Base-by-base conservation (phyloP, 352 stramenopile genomes). In the Thraustochytrium sp. region DNA sequence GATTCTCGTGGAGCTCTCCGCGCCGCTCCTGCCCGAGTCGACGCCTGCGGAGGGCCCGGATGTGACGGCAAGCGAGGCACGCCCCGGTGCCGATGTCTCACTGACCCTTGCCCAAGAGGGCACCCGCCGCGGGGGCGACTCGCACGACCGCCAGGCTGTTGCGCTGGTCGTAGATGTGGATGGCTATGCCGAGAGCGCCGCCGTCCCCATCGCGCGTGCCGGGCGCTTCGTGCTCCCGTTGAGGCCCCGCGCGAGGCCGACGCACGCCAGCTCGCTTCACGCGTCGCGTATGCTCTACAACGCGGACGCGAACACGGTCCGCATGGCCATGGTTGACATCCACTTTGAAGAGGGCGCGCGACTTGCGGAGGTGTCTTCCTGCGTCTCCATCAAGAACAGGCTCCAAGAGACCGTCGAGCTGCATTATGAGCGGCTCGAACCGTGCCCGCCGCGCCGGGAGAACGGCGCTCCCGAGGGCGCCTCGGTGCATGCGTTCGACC, bases 311-410 rank as follows among this genome's bases (percentile, higher is more conserved):
- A n/a, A n/a, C n/a, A n/a, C n/a, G n/a, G n/a, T n/a, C n/a, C n/a
- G n/a, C n/a, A 51, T 75, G 23, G 62, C 11, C 4, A 53, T 82
- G 37, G 11, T 56, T 21, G 56, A 82, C 42, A 38, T 82, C 13
- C 49, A 82, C 36, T 82, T 82, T 76, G 51, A 82, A 34, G 74
- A 82, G 54, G 74, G 74, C 23, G 46, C 18, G 23, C 78, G 78
- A 37, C 37, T 73, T 54, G 42, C 31, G 11, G n/a, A 40, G 23
- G 34, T 82, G 29, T 46, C 74, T 13, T 82, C 74, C 4, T 68
- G 51, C 26, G 74, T 51, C 9, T 9, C 9, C 21, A 16, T 82
- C 11, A 82, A 82, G 36, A 82, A 82, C 46, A 21, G 74, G 11
- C 42, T 82, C 5, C 29, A 73, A 31, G 29, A 76, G 29, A 2